phyloP scores from a whole-genome alignment of 352 stramenopile species.

The Phytophthora cactorum region DNA sequence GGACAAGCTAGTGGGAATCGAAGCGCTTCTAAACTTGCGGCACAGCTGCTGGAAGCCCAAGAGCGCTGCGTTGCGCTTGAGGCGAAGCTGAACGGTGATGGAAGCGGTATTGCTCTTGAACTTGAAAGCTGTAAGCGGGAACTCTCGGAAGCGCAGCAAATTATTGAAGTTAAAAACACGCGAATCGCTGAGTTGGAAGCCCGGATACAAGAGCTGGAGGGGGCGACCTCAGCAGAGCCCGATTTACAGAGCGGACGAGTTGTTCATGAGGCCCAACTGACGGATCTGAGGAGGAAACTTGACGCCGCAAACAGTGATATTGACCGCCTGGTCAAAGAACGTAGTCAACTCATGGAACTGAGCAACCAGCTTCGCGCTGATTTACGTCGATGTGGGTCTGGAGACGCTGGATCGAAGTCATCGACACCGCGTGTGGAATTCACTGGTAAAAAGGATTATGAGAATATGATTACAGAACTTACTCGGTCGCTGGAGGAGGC shows the following conservation, averaged over 20 bases:
- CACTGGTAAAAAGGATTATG: constrained; percentile 71
- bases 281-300: constrained; percentile 54
- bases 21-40: constrained; percentile 29
- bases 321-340: constrained; percentile 65
- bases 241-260: constrained; percentile 32
- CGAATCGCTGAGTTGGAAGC: constrained; percentile 55
- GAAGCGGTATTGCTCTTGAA: constrained; percentile 16
- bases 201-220: constrained; percentile 32
- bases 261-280: constrained; percentile 38
- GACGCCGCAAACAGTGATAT: constrained; percentile 58
- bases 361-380: constrained; percentile 81
- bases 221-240: background rate
- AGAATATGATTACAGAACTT: constrained; percentile 73
- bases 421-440: constrained; percentile 43
- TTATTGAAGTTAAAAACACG: constrained; percentile 50
- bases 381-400: constrained; percentile 51
- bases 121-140: constrained; percentile 53
- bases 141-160: constrained; percentile 46
- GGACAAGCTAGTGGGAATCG: constrained; percentile 14
- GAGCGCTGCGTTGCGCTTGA: constrained; percentile 53
- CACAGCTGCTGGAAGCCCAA: constrained; percentile 41
- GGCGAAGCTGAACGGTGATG: constrained; percentile 36
- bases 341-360: constrained; percentile 80
- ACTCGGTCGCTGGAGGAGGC: constrained; percentile 73
- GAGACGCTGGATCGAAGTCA: constrained; percentile 12